phyloP scores from a whole-genome alignment of 2,329 filamentous ascomycete genomes.

The Cercospora janseana region DNA sequence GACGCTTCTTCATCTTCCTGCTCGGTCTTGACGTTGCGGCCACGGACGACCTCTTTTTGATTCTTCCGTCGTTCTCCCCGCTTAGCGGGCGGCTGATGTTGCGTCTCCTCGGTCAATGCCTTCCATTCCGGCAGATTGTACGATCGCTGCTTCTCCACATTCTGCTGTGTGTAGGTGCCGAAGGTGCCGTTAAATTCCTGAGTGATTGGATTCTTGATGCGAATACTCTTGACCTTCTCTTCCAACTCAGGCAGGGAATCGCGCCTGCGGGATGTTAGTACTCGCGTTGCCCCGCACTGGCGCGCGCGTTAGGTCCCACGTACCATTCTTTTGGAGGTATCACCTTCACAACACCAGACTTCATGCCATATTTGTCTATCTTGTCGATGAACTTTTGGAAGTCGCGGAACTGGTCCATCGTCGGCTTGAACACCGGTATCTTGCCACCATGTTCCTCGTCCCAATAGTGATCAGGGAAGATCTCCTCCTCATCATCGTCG shows the following conservation, averaged over 20 bases:
- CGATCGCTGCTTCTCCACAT: constrained; percentile 90
- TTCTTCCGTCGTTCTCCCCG: constrained; percentile 75
- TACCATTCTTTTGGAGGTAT: constrained; percentile 93
- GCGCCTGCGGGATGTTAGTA: constrained; percentile 47
- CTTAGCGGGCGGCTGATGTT: constrained; percentile 89
- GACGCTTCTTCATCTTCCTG: constrained; percentile 30
- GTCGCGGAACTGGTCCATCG: constrained; percentile 90
- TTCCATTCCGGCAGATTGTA: constrained; percentile 98
- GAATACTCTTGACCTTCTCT: constrained; percentile 84
- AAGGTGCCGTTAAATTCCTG: constrained; percentile 97
- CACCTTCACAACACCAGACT: constrained; percentile 93
- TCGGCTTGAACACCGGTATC: constrained; percentile 92
- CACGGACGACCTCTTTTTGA: constrained; percentile 47
- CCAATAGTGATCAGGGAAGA: constrained; percentile 84
- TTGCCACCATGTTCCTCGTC: constrained; percentile 59
- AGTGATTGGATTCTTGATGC: constrained; percentile 94
- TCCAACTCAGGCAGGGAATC: constrained; percentile 74
- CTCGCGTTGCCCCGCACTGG: constrained; percentile 16
- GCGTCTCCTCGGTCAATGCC: constrained; percentile 85
- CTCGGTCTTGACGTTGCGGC: constrained; percentile 30
- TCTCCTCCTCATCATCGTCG: constrained; percentile 54
- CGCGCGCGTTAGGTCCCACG: constrained; percentile 34
- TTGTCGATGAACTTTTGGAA: constrained; percentile 90
- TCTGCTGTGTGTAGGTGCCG: constrained; percentile 94
- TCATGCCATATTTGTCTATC: constrained; percentile 94